phyloP scores from a whole-genome alignment of 805 yeast species.

The Starmerella sp. region DNA sequence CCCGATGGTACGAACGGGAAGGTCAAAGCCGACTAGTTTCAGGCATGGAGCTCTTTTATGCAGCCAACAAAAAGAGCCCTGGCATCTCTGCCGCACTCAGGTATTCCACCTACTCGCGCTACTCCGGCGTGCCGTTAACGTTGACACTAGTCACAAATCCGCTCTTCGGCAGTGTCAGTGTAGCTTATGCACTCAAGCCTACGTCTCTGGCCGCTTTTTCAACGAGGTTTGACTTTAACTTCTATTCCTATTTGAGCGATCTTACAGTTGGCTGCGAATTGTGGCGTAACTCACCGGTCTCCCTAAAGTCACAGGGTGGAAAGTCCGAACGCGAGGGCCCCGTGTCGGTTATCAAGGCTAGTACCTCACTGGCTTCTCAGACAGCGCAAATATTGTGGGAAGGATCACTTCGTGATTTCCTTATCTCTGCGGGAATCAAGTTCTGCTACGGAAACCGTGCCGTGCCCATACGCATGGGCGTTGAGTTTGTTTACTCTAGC shows the following conservation, averaged over 20 bases:
- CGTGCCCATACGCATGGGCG: constrained; percentile 18
- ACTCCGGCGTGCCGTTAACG: constrained; percentile 81
- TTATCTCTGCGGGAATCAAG: constrained; percentile 58
- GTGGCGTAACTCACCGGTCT: constrained; percentile 41
- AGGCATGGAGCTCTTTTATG: constrained; percentile 87
- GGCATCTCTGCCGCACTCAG: constrained; percentile 78
- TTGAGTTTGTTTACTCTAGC: constrained; percentile 22
- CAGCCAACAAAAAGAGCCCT: constrained; percentile 71
- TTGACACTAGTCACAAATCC: constrained; percentile 84
- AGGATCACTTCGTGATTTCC: constrained; percentile 69
- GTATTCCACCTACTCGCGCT: constrained; percentile 73
- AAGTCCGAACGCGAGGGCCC: constrained; percentile 14
- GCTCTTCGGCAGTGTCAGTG: constrained; percentile 73
- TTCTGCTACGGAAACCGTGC: constrained; percentile 21
- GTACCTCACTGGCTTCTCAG: constrained; percentile 56
- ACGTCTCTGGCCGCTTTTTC: constrained; percentile 59
- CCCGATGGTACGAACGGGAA: constrained; percentile 24
- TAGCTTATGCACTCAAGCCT: constrained; percentile 78
- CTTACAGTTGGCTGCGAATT: constrained; percentile 77
- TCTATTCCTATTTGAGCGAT: constrained; percentile 82
- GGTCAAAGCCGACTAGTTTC: constrained; percentile 47
- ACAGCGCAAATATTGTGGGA: constrained; percentile 70
- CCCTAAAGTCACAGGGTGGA: constrained; percentile 9
- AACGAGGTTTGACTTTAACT: constrained; percentile 77
- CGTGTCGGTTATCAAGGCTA: constrained; percentile 54